Base-by-base conservation (phyloP, 1,284 basidiomycete genomes). In the Coriolopsis trogii region DNA sequence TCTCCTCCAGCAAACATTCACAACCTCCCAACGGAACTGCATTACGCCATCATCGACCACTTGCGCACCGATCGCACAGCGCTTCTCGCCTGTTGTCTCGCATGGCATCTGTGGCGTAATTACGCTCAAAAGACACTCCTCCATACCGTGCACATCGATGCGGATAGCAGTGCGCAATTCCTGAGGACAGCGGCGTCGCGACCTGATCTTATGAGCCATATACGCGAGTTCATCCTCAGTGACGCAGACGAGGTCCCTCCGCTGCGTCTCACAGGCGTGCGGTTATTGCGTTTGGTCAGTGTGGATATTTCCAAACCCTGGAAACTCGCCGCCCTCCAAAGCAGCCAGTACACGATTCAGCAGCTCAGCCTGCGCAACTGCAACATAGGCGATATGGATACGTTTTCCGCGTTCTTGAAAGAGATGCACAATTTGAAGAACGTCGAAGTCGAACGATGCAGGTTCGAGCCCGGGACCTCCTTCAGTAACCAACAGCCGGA, bases 21-120 rank as follows among this genome's bases (percentile, higher is more conserved):
- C 8, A 30, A 41, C 16, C 42, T 67, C 4, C 64, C 64, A 12
- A 26, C 41, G 10, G 64, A 66, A 39, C 40, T 66, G 21, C 46
- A 49, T 9, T 61, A 61, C 40, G 12, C 31, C 16, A 58, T 63
- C 42, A 51, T 67, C 40, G 63, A 64, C 53, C 48, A 51, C 40
- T 55, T 65, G 15, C 54, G 50, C 23, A 45, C 41, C 36, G 55
- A 63, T 43, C 15, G n/a, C 2, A 21, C 24, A 10, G 46, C 62
- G 3, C 53, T 64, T 3, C 30, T 33, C 6, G 43, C 47, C 3
- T 66, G 63, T 44, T 52, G 55, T 26, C 47, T 58, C n/a, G 43
- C 50, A 12, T 59, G 60, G 53, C 39, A 41, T 28, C 4, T 29
- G 3, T 63, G 61, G 58, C 40, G 40, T 24, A 23, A 46, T 2